Evolutionary conservation across 306 rosid genomes (phyloP).

Genomic region (Cucurbita maxima): DNA sequence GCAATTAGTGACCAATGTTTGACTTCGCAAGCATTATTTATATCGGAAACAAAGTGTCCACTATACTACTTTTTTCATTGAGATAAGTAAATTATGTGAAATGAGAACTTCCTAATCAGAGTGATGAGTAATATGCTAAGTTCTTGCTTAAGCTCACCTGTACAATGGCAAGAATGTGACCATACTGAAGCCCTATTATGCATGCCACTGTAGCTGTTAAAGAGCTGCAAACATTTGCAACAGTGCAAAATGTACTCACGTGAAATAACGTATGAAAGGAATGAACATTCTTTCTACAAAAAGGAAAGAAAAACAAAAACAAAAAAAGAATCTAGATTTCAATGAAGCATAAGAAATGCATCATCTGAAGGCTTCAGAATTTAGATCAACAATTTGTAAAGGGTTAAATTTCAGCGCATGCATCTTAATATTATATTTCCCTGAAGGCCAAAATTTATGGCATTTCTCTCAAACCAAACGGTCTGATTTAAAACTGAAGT

Average conservation of each 20-base stretch:
- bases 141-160: slow-evolving; percentile 31
- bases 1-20: slow-evolving; percentile 6
- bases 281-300: background rate
- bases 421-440: background rate
- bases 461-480: background rate
- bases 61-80: background rate
- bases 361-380: background rate
- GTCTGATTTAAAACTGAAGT: background rate
- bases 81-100: background rate
- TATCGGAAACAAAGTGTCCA: background rate
- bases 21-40: background rate
- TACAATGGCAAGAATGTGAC: slow-evolving; percentile 63
- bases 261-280: background rate
- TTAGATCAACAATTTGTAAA: background rate
- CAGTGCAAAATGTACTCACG: background rate
- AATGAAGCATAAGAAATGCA: background rate
- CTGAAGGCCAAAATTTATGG: background rate
- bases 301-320: background rate
- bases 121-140: background rate
- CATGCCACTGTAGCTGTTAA: slow-evolving; percentile 79
- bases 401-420: background rate
- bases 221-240: slow-evolving; percentile 33
- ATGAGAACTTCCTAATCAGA: background rate
- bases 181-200: slow-evolving; percentile 90
- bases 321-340: background rate